Base-by-base conservation (phyloP, 1,284 basidiomycete genomes). In the Boletus calvinii region DNA sequence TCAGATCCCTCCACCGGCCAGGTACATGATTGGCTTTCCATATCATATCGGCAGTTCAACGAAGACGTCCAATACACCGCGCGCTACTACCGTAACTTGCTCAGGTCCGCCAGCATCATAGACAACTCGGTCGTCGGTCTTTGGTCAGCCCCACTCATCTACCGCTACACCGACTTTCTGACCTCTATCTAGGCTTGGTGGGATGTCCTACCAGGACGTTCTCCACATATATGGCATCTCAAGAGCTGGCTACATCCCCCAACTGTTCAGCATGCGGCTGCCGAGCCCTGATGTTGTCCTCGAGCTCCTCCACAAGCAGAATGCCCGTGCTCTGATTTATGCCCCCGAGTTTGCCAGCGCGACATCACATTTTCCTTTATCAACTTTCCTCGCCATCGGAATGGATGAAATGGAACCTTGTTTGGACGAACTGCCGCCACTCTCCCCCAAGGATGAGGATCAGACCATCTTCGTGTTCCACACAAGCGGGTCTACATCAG, bases 401-500 rank as follows among this genome's bases (percentile, higher is more conserved):
- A 72, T 69, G 48, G 70, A 72, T 50, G 63, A 66, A 32, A 68
- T 78, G 55, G 64, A 69, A 38, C 61, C 64, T 36, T 62, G 69
- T 36, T 60, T 68, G 38, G 70, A 73, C 18, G 59, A 72, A 39
- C 65, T 86, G 26, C 79, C 81, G 22, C 69, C 69, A 17, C 72
- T 83, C 41, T 69, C 71, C 30, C 65, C 69, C 22, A 62, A 65
- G 44, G 62, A 68, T 46, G 72, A 74, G 47, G 77, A 82, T 57
- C 74, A 77, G 41, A 72, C 73, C 6, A 75, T 78, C 24, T 85
- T 87, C 72, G 74, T 87, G 50, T 87, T 87, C 73, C 85, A 88
- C 65, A 88, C 86, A 15, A 83, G 81, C 50, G 85, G 85, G n/a
- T 87, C 85, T 36, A 88, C 87, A 17, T 87, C 85, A 34, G 85